A percentile compares a stretch with the other conserved stretches of the same genome.
These are phyloP conservation scores for Sugiyamaella boreocaroliniensis DNA, from an alignment of 805 yeast species.

Conservation along the genomic window DNA sequence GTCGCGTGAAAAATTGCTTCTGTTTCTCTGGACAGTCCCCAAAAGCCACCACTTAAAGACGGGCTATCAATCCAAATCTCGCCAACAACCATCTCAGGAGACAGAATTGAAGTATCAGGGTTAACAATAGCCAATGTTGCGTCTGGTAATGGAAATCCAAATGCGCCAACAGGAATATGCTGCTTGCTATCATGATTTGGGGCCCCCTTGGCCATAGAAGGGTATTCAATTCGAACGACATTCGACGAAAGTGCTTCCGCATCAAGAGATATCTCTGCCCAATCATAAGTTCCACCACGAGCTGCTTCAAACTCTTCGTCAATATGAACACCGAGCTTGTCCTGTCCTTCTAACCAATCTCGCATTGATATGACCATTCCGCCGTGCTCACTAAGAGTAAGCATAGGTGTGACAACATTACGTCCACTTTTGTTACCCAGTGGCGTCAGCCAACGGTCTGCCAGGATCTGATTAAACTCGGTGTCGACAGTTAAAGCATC, in stretches of 20 bases:
- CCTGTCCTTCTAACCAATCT: conserved; percentile 79
- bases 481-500: conserved; percentile 87
- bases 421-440: conserved; percentile 75
- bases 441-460: conserved; percentile 86
- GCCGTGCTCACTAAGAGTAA: conserved; percentile 87
- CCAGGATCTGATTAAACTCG: conserved; percentile 81
- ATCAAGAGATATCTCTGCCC: conserved; percentile 66
- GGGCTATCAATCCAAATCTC: conserved; percentile 98
- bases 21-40: conserved; percentile 64
- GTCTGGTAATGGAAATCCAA: conserved; percentile 92
- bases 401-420: conserved; percentile 77
- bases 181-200: conserved; percentile 37
- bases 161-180: conserved; percentile 72
- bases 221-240: conserved; percentile 56
- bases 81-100: conserved; percentile 75
- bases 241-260: conserved; percentile 67
- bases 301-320: conserved; percentile 27
- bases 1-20: conserved; percentile 74
- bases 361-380: conserved; percentile 90
- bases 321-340: conserved; percentile 41
- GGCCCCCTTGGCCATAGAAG: conserved; percentile 40
- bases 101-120: conserved; percentile 77
- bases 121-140: conserved; percentile 90
- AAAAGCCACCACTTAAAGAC: conserved; percentile 83
- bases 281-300: conserved; percentile 33